phyloP scores from a whole-genome alignment of 306 rosid species.

The Castanopsis chinensis region DNA sequence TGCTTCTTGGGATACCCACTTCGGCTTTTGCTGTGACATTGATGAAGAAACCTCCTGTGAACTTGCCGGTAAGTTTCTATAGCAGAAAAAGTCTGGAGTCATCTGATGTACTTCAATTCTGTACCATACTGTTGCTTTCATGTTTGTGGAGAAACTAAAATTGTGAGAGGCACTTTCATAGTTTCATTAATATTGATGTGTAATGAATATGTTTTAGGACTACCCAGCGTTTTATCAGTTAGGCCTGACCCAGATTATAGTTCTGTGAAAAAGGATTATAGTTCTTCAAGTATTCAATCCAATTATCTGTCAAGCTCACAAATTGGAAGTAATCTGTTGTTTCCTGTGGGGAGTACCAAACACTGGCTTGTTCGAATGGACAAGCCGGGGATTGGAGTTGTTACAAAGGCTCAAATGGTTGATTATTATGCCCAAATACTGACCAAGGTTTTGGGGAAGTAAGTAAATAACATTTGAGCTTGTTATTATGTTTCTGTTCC shows the following conservation, averaged over 20 bases:
- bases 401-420: constrained; percentile 90
- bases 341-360: constrained; percentile 64
- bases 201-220: constrained; percentile 43
- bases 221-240: constrained; percentile 57
- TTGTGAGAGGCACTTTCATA: not conserved
- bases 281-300: constrained; percentile 32
- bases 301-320: constrained; percentile 17
- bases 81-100: not conserved
- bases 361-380: constrained; percentile 84
- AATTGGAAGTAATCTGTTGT: constrained; percentile 37
- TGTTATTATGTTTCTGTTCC: constrained; percentile 2
- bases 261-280: constrained; percentile 49
- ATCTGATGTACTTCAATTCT: not conserved
- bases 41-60: constrained; percentile 58
- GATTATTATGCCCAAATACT: constrained; percentile 75
- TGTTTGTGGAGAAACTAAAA: not conserved
- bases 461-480: constrained; percentile 21
- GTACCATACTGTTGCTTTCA: not conserved
- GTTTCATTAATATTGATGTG: not conserved
- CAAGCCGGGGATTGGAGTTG: constrained; percentile 72
- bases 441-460: constrained; percentile 81
- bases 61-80: constrained; percentile 51
- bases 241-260: constrained; percentile 56
- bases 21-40: constrained; percentile 72
- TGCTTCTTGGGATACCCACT: constrained; percentile 66